These are phyloP conservation scores for Volutella citrinella DNA, from an alignment of 2,329 filamentous ascomycete species.

Conservation along the genomic window DNA sequence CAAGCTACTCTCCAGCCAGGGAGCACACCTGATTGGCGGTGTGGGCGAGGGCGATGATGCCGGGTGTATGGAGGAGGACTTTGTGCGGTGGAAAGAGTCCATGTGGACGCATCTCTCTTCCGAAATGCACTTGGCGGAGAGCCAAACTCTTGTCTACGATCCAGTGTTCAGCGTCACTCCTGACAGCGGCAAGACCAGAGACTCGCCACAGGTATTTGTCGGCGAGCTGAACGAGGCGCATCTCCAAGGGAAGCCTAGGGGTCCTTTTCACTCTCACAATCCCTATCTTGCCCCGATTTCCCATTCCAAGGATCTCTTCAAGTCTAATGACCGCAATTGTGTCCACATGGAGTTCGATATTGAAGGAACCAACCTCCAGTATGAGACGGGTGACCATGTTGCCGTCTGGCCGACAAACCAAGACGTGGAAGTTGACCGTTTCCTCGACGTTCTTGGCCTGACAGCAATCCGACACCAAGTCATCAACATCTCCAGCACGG, in stretches of 20 bases:
- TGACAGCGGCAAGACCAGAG: neutral
- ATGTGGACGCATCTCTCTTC: neutral
- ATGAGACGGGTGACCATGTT: conserved; percentile 1
- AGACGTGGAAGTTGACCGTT: neutral
- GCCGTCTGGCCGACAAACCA: conserved; percentile 1
- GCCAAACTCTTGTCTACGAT: too few relatives aligned
- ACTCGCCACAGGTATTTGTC: neutral
- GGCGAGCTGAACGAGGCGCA: neutral
- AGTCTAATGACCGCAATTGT: neutral
- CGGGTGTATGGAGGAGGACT: neutral
- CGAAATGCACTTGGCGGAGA: too few relatives aligned
- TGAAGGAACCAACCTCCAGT: neutral
- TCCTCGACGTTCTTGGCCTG: neutral
- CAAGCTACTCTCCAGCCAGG: neutral
- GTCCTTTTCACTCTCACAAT: too few relatives aligned
- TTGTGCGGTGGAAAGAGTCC: conserved; percentile 1
- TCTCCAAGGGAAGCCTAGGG: too few relatives aligned
- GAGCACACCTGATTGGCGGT: neutral
- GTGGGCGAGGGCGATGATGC: conserved; percentile 1
- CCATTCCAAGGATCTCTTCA: neutral
- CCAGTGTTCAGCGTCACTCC: too few relatives aligned
- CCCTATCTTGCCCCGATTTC: too few relatives aligned
- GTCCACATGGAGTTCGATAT: neutral
- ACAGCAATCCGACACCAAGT: neutral
- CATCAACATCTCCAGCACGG: neutral